Evolutionary conservation across 768 basidiomycete species (phyloP), one percentile per base, ranked within the genome.

Genomic region (Leccinum imitatum): DNA sequence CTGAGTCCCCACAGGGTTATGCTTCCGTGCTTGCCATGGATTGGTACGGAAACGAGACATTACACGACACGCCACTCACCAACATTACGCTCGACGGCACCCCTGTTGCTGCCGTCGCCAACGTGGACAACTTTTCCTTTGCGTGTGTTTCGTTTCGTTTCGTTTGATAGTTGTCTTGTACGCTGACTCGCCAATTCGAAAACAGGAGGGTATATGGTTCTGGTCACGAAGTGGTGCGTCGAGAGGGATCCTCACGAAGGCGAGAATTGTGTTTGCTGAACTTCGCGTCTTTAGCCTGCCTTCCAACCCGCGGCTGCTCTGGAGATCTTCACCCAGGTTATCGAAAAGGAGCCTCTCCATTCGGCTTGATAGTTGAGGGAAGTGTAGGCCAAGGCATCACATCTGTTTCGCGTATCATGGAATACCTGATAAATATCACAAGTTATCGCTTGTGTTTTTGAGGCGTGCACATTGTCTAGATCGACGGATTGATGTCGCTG

Each of bases 61-160:
- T 80, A 21, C 76, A 76, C 56, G 67, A 63, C 31, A 80, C 78
- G 3, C 75, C 77, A 14, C 75, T 79, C 15, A 78, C 63, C 5
- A 86, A 86, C 60, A 86, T 87, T 75, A 86, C 86, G 0, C 79
- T 87, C 27, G 55, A 77, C 39, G 84, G 80, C 2, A 71, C 68
- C 6, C 63, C 83, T 0, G 80, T 88, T 5, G 87, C 84, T 0
- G 81, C 84, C 0, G 77, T 87, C 17, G 80, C 85, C 67, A 87
- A 87, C 54, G 82, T 88, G 35, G 84, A 84, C 61, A 85, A 85
- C 59, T 87, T 87, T 66, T 77, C 83, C 0, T 89, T 88, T 69
- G 87, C 85, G 85, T 87, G 59, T 65, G 85, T 80, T 23, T n/a
- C 50, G n/a, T 35, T 37, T 6, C 4, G 21, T 21, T 21, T 21